These are phyloP conservation scores for Oxytropis ochrocephala DNA, from an alignment of 306 rosid genomes.

Conservation along the genomic window DNA sequence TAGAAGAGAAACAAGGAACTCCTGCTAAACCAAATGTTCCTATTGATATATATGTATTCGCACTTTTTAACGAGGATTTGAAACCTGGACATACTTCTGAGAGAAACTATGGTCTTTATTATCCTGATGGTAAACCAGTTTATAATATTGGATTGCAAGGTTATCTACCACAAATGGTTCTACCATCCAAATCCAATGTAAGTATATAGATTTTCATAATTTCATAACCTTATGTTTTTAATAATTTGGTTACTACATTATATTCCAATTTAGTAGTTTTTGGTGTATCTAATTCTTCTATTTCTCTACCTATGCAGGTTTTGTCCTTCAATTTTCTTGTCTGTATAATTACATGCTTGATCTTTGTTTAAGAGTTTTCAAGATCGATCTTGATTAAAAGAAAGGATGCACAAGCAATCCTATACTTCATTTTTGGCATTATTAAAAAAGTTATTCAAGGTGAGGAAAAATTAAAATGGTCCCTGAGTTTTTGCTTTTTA, in stretches of 20 bases:
- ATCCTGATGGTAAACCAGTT: slow-evolving; percentile 75
- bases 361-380: slow-evolving; percentile 22
- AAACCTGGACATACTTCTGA: slow-evolving; percentile 79
- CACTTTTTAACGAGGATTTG: slow-evolving; percentile 76
- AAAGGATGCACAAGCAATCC: slow-evolving; percentile 9
- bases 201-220: background rate
- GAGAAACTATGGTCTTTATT: slow-evolving; percentile 80
- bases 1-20: slow-evolving; percentile 53
- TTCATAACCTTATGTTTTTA: background rate
- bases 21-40: slow-evolving; percentile 80
- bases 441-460: slow-evolving; percentile 21
- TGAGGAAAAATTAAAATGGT: slow-evolving; percentile 11
- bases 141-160: slow-evolving; percentile 65
- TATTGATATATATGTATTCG: slow-evolving; percentile 64
- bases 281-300: background rate
- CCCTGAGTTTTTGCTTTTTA: background rate
- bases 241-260: background rate
- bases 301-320: slow-evolving; percentile 37
- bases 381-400: slow-evolving; percentile 19
- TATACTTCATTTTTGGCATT: background rate
- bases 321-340: slow-evolving; percentile 31
- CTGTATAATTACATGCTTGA: slow-evolving; percentile 19
- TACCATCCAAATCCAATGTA: slow-evolving; percentile 41
- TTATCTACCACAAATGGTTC: slow-evolving; percentile 39
- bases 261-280: background rate